phyloP scores from a whole-genome alignment of 768 basidiomycete species.

The Naematelia encephala region DNA sequence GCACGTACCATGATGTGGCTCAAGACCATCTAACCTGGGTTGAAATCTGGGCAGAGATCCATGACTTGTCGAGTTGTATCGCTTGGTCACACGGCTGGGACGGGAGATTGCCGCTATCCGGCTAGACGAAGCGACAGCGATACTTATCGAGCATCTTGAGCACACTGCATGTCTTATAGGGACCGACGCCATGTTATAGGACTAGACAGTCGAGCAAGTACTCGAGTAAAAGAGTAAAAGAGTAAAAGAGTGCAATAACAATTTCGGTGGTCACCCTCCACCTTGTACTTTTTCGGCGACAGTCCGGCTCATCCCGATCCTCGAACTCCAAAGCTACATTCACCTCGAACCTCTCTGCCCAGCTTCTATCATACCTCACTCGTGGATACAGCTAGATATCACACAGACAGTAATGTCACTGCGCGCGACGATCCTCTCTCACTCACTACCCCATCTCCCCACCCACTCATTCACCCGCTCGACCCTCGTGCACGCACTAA shows the following conservation, averaged over 20 bases:
- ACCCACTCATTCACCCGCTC: constrained; percentile 39
- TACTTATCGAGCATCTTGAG: neutral
- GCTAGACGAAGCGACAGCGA: too few species aligned
- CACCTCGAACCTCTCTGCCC: constrained; percentile 44
- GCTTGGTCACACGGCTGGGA: too few species aligned
- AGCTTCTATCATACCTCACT: too few species aligned
- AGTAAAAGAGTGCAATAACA: neutral
- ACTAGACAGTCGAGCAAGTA: too few species aligned
- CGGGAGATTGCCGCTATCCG: too few species aligned
- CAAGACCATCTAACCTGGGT: constrained; percentile 7
- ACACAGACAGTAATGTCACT: constrained; percentile 25
- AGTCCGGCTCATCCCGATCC: neutral
- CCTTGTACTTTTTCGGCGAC: neutral
- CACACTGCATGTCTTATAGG: neutral
- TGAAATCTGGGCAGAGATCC: neutral
- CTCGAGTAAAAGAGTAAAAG: neutral
- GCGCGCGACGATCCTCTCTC: constrained; percentile 25
- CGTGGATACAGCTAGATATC: constrained; percentile 30
- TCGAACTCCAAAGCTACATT: constrained; percentile 20
- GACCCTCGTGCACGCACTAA: constrained; percentile 25
- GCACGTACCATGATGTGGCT: constrained; percentile 24
- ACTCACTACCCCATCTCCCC: constrained; percentile 29
- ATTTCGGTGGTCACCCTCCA: neutral
- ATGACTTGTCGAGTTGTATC: neutral
- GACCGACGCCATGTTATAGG: neutral